A percentile compares a stretch with the other conserved stretches of the same genome.
phyloP scores from a whole-genome alignment of 169 alveolate genomes.

The Plasmodium berghei region DNA sequence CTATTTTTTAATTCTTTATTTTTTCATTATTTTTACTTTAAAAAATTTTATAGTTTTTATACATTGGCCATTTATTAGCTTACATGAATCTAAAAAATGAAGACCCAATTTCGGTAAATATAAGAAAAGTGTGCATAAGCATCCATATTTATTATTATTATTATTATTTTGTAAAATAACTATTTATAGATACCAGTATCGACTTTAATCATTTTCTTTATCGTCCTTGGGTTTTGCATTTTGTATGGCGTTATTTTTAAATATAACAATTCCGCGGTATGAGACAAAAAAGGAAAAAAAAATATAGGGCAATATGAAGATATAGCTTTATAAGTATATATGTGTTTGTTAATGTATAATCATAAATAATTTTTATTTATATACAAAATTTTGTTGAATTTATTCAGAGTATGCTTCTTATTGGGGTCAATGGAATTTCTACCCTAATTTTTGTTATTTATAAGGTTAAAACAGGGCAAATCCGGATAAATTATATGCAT shows the following conservation, averaged over 20 bases:
- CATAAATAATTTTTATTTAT: background rate
- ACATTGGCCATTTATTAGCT: constrained; percentile 37
- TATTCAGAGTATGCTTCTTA: constrained; percentile 18
- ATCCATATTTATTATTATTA: background rate
- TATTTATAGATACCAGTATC: constrained; percentile 27
- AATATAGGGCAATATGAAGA: background rate
- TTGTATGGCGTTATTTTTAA: constrained; percentile 30
- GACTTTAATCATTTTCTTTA: constrained; percentile 24
- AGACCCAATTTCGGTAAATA: constrained; percentile 26
- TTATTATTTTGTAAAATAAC: constrained; percentile 3
- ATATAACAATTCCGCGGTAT: constrained; percentile 43
- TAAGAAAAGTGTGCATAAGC: background rate
- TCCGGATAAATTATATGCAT: background rate
- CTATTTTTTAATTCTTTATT: background rate
- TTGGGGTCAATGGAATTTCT: constrained; percentile 29
- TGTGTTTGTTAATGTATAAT: background rate
- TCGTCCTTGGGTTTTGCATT: constrained; percentile 7
- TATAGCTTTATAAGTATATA: background rate
- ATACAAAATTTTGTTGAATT: background rate
- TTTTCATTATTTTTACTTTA: constrained; percentile 3
- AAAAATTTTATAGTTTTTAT: constrained; percentile 11
- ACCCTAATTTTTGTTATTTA: constrained; percentile 12
- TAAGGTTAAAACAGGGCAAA: background rate
- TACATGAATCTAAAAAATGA: constrained; percentile 18
- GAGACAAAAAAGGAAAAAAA: background rate